Evolutionary conservation across 257 asterid species (phyloP), one percentile per base, ranked within the genome.

Genomic region (Ligustrum vulgare): DNA sequence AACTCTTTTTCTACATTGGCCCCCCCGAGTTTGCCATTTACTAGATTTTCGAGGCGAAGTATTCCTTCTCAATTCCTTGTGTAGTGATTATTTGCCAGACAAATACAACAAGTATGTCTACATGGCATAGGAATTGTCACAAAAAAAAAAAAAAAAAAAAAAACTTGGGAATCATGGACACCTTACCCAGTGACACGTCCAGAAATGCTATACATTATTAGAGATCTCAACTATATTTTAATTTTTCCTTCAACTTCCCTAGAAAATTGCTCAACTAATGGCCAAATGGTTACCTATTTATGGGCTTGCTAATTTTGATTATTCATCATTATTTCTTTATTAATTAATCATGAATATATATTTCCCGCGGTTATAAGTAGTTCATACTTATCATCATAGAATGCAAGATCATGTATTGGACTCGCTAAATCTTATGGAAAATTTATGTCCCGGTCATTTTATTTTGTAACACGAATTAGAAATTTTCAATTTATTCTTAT

Each of bases 1-100:
- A 93, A 76, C 65, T 91, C 96, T 62, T 72, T 84, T 56, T 79
- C 85, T 5, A 77, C 82, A 80, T 93, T 90, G 5, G 83, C 92
- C 67, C 86, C 36, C 18, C 89, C 4, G 83, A 22, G 58, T 65
- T 81, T 58, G 87, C 79, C 98, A 93, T 89, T 54, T 54, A 22
- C 71, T 67, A 5, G 12, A 28, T 35, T 33, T 18, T 65, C 6
- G 16, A 60, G 49, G 16, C 3, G 4, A 45, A 45, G 0, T 45
- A 1, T 45, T 45, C 54, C 13, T 3, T 45, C 54, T 45, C n/a
- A 45, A 45, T 45, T 3, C 0, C 51, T 12, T 43, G 51, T 35
- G 62, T 41, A 33, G n/a, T 45, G 54, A 41, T 45, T 12, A 12
- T 13, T 45, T 45, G 70, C 20, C 32, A 36, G 28, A 25, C 67